Evolutionary conservation across 1,284 basidiomycete species (phyloP).

Genomic region (Blastosporella zonata): DNA sequence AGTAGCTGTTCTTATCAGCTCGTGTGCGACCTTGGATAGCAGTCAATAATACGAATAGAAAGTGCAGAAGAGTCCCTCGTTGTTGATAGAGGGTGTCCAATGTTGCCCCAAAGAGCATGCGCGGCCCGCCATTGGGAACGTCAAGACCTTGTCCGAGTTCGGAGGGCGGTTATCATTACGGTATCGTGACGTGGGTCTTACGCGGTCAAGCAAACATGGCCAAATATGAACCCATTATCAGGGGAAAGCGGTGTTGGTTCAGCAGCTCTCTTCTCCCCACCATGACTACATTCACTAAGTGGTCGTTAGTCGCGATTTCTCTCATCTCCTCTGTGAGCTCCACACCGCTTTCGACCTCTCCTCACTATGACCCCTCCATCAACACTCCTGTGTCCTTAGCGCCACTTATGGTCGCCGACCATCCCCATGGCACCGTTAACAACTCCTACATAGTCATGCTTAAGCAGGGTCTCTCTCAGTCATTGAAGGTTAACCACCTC

Average conservation of each 20-base stretch:
- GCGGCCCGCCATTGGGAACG: too few relatives aligned
- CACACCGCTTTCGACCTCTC: constrained; percentile 66
- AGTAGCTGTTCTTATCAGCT: neutral
- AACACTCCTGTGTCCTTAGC: constrained; percentile 52
- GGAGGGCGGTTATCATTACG: neutral
- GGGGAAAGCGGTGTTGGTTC: constrained; percentile 6
- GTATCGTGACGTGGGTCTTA: constrained; percentile 9
- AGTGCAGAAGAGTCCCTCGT: too few relatives aligned
- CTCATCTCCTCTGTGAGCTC: constrained; percentile 29
- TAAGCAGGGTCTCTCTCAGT: constrained; percentile 62
- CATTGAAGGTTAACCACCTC: constrained; percentile 70
- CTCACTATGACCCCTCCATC: constrained; percentile 36
- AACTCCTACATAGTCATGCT: constrained; percentile 91
- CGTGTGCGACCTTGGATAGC: neutral
- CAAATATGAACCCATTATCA: constrained; percentile 19
- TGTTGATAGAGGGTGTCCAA: too few relatives aligned
- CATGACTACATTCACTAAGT: constrained; percentile 36
- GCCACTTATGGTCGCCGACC: constrained; percentile 49
- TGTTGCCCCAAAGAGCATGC: too few relatives aligned
- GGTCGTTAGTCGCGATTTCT: constrained; percentile 35
- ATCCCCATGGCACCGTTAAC: constrained; percentile 72
- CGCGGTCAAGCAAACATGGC: constrained; percentile 15
- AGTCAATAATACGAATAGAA: too few relatives aligned
- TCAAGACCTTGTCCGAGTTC: too few relatives aligned
- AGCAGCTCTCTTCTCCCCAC: constrained; percentile 26